Conservation (phyloP, 352 stramenopile genomes). For the Globisporangium sylvaticum region DNA sequence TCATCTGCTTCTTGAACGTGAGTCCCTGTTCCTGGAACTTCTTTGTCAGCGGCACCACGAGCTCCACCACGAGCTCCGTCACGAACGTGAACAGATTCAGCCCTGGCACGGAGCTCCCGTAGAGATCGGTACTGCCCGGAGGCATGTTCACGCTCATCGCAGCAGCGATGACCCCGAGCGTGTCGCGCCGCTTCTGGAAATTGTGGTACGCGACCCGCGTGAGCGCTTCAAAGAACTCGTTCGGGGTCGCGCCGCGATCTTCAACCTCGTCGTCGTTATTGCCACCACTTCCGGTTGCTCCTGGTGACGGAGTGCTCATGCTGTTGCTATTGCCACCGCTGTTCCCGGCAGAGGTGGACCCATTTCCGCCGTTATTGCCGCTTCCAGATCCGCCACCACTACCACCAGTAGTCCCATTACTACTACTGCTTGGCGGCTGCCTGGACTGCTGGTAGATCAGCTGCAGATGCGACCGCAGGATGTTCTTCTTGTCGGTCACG, state of each 20-base stretch:
- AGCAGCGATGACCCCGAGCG: slow-evolving; percentile 27
- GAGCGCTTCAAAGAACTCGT: slow-evolving; percentile 79
- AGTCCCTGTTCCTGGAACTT: slow-evolving; percentile 79
- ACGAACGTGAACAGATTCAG: slow-evolving; percentile 39
- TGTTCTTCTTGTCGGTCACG: slow-evolving; percentile 80
- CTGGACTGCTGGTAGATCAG: slow-evolving; percentile 71
- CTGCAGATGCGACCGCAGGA: slow-evolving; percentile 64
- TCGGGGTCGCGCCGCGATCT: slow-evolving; percentile 62
- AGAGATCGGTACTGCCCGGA: neutral
- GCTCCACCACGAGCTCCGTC: slow-evolving; percentile 57
- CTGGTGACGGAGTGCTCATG: neutral
- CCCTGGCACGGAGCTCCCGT: neutral
- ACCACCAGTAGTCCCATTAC: neutral
- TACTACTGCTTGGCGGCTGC: slow-evolving; percentile 14
- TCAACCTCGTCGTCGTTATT: slow-evolving; percentile 45
- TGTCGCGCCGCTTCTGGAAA: slow-evolving; percentile 59
- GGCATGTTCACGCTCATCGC: slow-evolving; percentile 28
- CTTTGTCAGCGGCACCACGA: slow-evolving; percentile 63
- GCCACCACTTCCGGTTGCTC: neutral
- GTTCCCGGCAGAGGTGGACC: neutral
- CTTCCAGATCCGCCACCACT: neutral
- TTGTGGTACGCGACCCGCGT: slow-evolving; percentile 68
- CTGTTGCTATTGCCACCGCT: neutral
- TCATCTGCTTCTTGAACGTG: slow-evolving; percentile 85
- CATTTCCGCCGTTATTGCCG: neutral